Evolutionary conservation across 2,329 filamentous ascomycete genomes (phyloP), one percentile per base, ranked within the genome.

Genomic region (Plenodomus tracheiphilus): DNA sequence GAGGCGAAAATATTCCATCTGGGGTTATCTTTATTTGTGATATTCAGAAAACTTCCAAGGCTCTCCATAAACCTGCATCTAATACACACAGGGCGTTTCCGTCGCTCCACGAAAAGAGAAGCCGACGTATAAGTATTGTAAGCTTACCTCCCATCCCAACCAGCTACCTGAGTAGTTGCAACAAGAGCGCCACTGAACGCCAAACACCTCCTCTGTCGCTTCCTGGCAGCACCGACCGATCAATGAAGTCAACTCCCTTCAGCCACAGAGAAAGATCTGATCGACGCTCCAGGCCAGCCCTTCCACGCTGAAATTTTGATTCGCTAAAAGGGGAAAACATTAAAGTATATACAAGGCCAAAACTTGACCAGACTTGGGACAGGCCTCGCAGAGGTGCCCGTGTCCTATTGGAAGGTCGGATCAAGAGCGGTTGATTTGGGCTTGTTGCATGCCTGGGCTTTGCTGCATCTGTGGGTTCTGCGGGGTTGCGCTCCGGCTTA

Each of bases 401-500:
- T 41, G 21, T 43, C 46, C 32, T 30, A 39, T 51, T 49, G 37
- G 40, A 20, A 25, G 20, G 5, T 20, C 9, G 34, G 17, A 35
- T 48, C 54, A 59, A 18, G 58, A 52, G 40, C 53, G 51, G 43
- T 59, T 61, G 45, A 65, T 50, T 53, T 69, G 68, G 34, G 66
- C 66, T 53, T 70, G 67, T 51, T 68, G 64, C 47, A 68, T 53
- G 21, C 62, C 61, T 8, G 67, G 67, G 49, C 67, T 70, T 46
- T 70, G 66, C 54, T 66, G 61, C 53, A 68, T 62, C 49, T 68
- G 62, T 28, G 66, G 60, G 41, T 71, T 71, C 43, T 71, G 70
- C 11, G 71, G 71, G 30, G 71, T 74, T 19, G 69, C 70, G 53
- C 71, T 74, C 43, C 71, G 58, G 49, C 71, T 74, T 32, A 60